Percentiles rank a stretch among this genome's conserved stretches.
phyloP scores from a whole-genome alignment of 176 grass and related monocot genomes.

The Rhynchospora pubera region DNA sequence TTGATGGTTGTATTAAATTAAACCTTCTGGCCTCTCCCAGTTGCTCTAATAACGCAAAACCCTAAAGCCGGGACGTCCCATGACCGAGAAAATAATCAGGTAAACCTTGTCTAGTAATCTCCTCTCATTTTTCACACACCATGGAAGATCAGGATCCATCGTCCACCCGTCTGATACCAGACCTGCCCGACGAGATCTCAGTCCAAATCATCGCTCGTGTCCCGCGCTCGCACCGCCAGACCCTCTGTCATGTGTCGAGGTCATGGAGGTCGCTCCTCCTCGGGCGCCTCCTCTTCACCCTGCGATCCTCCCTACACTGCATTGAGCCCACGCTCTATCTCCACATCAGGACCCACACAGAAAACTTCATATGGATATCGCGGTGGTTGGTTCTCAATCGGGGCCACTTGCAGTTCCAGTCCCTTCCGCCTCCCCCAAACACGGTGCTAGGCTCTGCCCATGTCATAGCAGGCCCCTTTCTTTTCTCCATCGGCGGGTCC shows the following conservation, averaged over 20 bases:
- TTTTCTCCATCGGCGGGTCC: no score
- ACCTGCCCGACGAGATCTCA: slow-evolving; percentile 60
- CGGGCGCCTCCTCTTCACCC: slow-evolving; percentile 40
- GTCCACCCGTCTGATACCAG: slow-evolving; percentile 38
- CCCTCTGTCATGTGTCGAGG: slow-evolving; percentile 51
- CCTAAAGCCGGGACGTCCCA: no score
- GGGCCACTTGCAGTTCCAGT: slow-evolving; percentile 28
- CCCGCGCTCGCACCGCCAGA: slow-evolving; percentile 33
- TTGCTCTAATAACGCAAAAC: no score
- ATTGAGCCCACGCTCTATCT: slow-evolving; percentile 41
- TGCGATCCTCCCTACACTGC: slow-evolving; percentile 32
- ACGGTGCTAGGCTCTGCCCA: no score
- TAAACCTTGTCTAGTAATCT: background rate
- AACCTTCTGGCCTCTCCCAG: no score
- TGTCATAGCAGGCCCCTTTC: no score
- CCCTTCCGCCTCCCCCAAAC: no score
- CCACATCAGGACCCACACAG: slow-evolving; percentile 35
- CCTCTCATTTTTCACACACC: background rate
- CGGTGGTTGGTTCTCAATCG: slow-evolving; percentile 47
- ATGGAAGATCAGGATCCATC: background rate
- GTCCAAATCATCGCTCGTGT: slow-evolving; percentile 63
- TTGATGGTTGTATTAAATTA: no score
- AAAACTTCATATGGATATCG: slow-evolving; percentile 26
- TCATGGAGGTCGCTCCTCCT: slow-evolving; percentile 52
- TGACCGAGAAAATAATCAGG: background rate